Evolutionary conservation across 1,284 basidiomycete genomes (phyloP), one percentile per base, ranked within the genome.

Genomic region (Stygiomarasmius scandens): DNA sequence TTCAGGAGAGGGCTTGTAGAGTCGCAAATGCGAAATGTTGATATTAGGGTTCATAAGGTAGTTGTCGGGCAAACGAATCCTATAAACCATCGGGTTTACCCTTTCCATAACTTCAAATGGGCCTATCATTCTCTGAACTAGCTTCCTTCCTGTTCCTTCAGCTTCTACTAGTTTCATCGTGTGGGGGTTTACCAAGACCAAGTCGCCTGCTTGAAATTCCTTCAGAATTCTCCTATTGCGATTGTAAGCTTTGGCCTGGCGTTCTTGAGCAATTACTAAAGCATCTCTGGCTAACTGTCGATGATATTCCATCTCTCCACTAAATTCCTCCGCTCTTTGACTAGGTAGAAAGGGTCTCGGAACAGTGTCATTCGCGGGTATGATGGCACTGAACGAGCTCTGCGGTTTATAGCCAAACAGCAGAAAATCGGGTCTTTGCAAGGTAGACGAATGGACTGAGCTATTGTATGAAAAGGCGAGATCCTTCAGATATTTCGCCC

Each of bases 61-160:
- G 9, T 20, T 27, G 14, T 25, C 53, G 10, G 53, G 53, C 9
- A 55, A 29, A n/a, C n/a, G n/a, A n/a, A n/a, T n/a, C n/a, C n/a
- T 43, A 29, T 4, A 55, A 24, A 11, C 46, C 27, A 43, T n/a
- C n/a, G n/a, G n/a, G n/a, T n/a, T n/a, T 48, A 55, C 20, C 24
- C 45, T 55, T 32, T 47, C 44, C 16, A 29, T 47, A 2, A 55
- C 29, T 24, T 55, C 53, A 32, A 55, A 55, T 6, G 53, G 53
- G 2, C 53, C 53, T 22, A 29, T 43, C 23, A 29, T 29, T 9
- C 29, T 6, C 27, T 29, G 24, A 23, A 48, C 8, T 2, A 55
- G 32, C 14, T 55, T 55, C 24, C n/a, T 32, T 3, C 44, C 22
- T 32, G 27, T 27, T 2, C 9, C 23, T n/a, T 25, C 24, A 16